Evolutionary conservation across 2,329 filamentous ascomycete genomes (phyloP), one percentile per base, ranked within the genome.

Genomic region (Exophiala viscosa): DNA sequence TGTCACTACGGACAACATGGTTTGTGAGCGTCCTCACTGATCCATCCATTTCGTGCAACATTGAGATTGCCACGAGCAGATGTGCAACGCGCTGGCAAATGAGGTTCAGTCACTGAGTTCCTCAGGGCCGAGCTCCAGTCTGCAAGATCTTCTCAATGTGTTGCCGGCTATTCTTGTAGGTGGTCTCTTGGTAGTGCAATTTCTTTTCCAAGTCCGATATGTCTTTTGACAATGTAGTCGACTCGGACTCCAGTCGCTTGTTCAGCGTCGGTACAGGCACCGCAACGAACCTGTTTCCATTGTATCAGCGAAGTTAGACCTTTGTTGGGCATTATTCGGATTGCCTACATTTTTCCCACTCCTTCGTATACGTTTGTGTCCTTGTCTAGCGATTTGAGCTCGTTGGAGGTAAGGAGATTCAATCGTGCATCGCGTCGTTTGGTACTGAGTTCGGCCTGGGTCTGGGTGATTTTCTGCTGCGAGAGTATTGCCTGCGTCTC

Each of bases 401-500:
- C 93, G 59, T 81, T 88, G 33, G 86, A 81, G 1, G 92, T 97
- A 60, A 99, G 76, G 70, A 95, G 88, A 38, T 95, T 79, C 73
- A 96, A 84, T 40, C 93, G 89, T 67, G 87, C 85, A 68, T 97
- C 92, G 53, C 91, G 84, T 70, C 92, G 88, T 73, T 95, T 96
- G 55, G 84, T 79, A 6, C 84, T 81, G 62, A 96, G 88, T 70
- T 96, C 91, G 9, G 87, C 83, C 65, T 88, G 87, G 58, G 92
- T 88, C 54, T 96, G 80, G 60, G 83, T 81, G 67, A 97, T 92
- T 72, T 97, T 91, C 73, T 97, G 91, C 72, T 96, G 90, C 13
- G 93, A 88, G 58, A 86, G 85, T 36, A 88, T 76, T 11, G 91
- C 91, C 70, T 95, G 93, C 60, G 86, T 84, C 74, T 96, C 90